A percentile compares a stretch with the other conserved stretches of the same genome.
Conservation (phyloP, 768 basidiomycete species). For the Rhizopogon vinicolor region DNA sequence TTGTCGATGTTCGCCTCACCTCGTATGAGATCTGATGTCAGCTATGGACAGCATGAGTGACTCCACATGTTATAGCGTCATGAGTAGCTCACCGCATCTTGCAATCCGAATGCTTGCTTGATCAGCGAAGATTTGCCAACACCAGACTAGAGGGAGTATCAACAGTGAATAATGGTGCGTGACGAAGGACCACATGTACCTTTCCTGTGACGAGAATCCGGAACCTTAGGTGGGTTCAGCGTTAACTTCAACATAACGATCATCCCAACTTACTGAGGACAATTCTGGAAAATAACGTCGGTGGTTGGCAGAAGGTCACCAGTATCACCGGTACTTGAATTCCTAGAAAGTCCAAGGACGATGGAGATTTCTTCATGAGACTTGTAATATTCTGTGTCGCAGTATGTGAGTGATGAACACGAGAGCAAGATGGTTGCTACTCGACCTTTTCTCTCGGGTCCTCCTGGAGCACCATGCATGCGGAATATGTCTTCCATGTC, state of each 20-base stretch:
- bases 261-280: conserved; percentile 1
- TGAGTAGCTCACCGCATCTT: not conserved
- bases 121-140: conserved; percentile 6
- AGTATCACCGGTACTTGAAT: not conserved
- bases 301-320: not conserved
- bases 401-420: not conserved
- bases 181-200: not conserved
- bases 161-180: not conserved
- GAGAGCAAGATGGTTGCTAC: not conserved
- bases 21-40: not conserved
- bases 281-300: not conserved
- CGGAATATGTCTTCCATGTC: not conserved
- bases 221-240: not conserved
- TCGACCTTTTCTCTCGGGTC: not conserved
- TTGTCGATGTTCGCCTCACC: conserved; percentile 10
- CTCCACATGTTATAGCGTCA: no score
- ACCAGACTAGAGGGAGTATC: not conserved
- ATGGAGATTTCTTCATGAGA: not conserved
- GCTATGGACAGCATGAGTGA: not conserved
- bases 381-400: not conserved
- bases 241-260: not conserved
- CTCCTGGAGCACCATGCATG: not conserved
- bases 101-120: not conserved
- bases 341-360: not conserved
- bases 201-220: conserved; percentile 6